phyloP scores from a whole-genome alignment of 148 eudicot species.

The Nepenthes mirabilis region DNA sequence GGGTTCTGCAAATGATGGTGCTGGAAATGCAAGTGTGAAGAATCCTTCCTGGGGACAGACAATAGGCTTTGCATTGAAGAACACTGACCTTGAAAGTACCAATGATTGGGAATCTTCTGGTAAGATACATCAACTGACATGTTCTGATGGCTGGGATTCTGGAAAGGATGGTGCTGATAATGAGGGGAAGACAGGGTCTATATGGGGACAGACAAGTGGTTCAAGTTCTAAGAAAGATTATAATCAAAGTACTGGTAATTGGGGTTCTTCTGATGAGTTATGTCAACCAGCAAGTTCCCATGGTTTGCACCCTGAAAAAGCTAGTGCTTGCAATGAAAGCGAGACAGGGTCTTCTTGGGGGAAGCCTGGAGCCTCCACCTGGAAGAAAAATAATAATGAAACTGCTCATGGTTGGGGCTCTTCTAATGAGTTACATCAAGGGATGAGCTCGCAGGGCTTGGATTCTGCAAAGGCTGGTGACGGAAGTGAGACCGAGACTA shows the following conservation, averaged over 20 bases:
- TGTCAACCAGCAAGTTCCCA: conserved; percentile 1
- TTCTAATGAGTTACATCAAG: background rate
- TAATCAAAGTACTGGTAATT: conserved; percentile 1
- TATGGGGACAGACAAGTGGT: conserved; percentile 1
- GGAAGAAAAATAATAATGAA: conserved; percentile 1
- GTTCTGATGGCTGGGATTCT: conserved; percentile 14
- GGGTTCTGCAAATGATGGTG: background rate
- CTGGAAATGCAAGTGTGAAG: background rate
- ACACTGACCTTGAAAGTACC: background rate
- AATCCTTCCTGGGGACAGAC: conserved; percentile 16
- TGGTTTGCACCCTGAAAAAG: conserved; percentile 10
- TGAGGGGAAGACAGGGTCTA: conserved; percentile 4
- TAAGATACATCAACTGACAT: conserved; percentile 3
- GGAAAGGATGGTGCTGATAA: conserved; percentile 1
- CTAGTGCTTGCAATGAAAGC: conserved; percentile 3
- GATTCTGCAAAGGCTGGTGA: background rate
- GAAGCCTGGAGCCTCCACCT: background rate
- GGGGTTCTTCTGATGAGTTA: background rate
- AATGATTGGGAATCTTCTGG: background rate
- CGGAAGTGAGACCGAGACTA: background rate
- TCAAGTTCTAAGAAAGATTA: conserved; percentile 1
- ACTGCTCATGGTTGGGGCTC: conserved; percentile 1
- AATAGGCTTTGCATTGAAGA: conserved; percentile 11
- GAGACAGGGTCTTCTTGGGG: background rate
- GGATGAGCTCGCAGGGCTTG: conserved; percentile 1